Evolutionary conservation across 768 basidiomycete genomes (phyloP).

Genomic region (Boletus sp.): DNA sequence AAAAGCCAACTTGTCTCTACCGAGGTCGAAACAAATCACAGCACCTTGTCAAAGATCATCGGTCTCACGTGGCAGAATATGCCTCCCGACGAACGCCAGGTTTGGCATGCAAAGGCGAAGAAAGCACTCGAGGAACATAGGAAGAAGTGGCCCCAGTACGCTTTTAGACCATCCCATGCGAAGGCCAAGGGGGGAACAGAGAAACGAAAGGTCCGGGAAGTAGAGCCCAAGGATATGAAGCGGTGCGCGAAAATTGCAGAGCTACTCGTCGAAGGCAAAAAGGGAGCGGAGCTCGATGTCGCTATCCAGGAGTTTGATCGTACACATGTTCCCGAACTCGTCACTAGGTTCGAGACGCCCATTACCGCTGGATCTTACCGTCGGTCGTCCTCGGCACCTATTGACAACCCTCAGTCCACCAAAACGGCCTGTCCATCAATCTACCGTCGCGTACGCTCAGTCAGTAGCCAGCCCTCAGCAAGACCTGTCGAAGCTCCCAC

Average conservation of each 20-base stretch:
- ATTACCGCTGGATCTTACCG: constrained; percentile 69
- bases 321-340: constrained; percentile 52
- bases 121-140: constrained; percentile 70
- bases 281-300: constrained; percentile 54
- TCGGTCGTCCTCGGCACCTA: constrained; percentile 62
- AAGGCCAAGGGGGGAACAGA: constrained; percentile 29
- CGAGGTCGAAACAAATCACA: constrained; percentile 78
- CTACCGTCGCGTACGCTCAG: constrained; percentile 19
- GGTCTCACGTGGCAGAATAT: constrained; percentile 81
- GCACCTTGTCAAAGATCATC: constrained; percentile 80
- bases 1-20: constrained; percentile 74
- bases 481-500: constrained; percentile 1
- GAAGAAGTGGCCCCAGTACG: constrained; percentile 66
- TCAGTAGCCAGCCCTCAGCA: constrained; percentile 22
- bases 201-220: constrained; percentile 36
- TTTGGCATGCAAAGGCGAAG: constrained; percentile 78
- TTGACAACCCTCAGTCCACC: constrained; percentile 38
- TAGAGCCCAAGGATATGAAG: constrained; percentile 50
- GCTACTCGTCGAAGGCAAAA: constrained; percentile 63
- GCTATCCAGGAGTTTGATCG: constrained; percentile 61
- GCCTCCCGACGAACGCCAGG: constrained; percentile 67
- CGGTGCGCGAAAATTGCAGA: constrained; percentile 67
- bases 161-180: constrained; percentile 61
- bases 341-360: constrained; percentile 70
- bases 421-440: constrained; percentile 27